These are phyloP conservation scores for Globisporangium middletonii DNA, from an alignment of 352 stramenopile species.

Conservation along the genomic window DNA sequence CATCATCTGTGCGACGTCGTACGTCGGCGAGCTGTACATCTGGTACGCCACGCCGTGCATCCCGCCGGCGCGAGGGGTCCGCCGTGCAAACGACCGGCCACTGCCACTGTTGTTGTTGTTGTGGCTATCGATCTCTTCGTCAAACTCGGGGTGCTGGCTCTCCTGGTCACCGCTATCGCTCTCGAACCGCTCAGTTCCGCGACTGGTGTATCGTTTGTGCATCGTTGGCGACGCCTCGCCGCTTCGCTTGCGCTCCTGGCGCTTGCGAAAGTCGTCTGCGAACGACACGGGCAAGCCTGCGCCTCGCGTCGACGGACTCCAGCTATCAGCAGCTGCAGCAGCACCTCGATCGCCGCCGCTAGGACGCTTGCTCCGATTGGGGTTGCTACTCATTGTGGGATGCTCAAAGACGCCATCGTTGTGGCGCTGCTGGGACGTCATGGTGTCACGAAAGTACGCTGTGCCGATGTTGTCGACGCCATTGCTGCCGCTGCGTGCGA, in stretches of 20 bases:
- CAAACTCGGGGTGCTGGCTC: slow-evolving; percentile 9
- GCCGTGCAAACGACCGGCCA: not conserved
- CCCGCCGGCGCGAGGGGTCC: not conserved
- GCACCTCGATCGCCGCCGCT: not conserved
- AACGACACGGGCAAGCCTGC: slow-evolving; percentile 17
- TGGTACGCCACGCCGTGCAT: slow-evolving; percentile 19
- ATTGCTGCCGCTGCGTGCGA: not conserved
- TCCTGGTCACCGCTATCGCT: slow-evolving; percentile 12
- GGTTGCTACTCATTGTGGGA: not conserved
- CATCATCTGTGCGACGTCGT: slow-evolving; percentile 83
- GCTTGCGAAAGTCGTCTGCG: slow-evolving; percentile 47
- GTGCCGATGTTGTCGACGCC: slow-evolving; percentile 21
- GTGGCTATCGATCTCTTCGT: slow-evolving; percentile 18
- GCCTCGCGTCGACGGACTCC: slow-evolving; percentile 11
- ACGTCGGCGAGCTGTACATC: slow-evolving; percentile 63
- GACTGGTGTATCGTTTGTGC: not conserved
- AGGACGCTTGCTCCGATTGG: not conserved
- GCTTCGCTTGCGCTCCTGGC: slow-evolving; percentile 35
- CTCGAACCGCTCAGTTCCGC: slow-evolving; percentile 10
- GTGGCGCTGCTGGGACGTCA: slow-evolving; percentile 19
- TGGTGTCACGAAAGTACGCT: slow-evolving; percentile 32
- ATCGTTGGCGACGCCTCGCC: not conserved
- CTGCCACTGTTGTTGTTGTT: not conserved
- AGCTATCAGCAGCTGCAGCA: not conserved
- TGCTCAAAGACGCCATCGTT: not conserved